A percentile compares a stretch with the other conserved stretches of the same genome.
phyloP scores from a whole-genome alignment of 352 stramenopile genomes.

The Globisporangium lucens region DNA sequence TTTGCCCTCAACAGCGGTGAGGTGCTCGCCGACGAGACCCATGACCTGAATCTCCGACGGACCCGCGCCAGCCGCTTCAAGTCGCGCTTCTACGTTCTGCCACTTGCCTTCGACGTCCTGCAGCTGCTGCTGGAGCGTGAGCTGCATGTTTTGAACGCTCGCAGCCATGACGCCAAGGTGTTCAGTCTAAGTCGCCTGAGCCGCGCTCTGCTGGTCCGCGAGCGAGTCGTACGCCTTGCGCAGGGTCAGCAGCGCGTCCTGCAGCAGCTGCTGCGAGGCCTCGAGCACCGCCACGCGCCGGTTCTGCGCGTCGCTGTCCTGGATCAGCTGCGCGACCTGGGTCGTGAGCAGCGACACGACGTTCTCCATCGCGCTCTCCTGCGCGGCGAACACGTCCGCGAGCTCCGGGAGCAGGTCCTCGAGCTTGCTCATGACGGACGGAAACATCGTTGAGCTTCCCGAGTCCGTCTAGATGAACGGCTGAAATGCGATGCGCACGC shows the following conservation, averaged over 20 bases:
- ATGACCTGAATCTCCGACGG: slow-evolving; percentile 27
- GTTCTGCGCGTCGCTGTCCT: slow-evolving; percentile 32
- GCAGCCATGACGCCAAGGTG: slow-evolving; percentile 6
- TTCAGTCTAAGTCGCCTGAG: background rate
- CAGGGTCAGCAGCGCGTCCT: slow-evolving; percentile 18
- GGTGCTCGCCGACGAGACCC: slow-evolving; percentile 20
- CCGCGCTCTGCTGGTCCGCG: slow-evolving; percentile 10
- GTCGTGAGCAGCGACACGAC: slow-evolving; percentile 47
- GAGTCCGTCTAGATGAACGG: too few relatives aligned
- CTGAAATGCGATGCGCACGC: too few relatives aligned
- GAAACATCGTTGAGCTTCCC: background rate
- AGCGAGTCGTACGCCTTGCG: slow-evolving; percentile 24
- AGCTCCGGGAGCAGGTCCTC: slow-evolving; percentile 68
- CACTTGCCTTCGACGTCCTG: slow-evolving; percentile 10
- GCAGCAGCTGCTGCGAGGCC: slow-evolving; percentile 25
- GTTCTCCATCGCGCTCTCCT: slow-evolving; percentile 57
- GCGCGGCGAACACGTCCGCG: slow-evolving; percentile 51
- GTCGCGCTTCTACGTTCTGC: background rate
- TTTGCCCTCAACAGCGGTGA: slow-evolving; percentile 30
- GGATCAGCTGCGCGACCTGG: slow-evolving; percentile 46
- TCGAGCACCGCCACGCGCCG: slow-evolving; percentile 38
- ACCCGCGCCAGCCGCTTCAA: slow-evolving; percentile 14
- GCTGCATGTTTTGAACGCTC: background rate
- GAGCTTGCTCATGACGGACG: slow-evolving; percentile 43
- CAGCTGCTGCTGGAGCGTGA: slow-evolving; percentile 23